Evolutionary conservation across 495 filamentous ascomycete species (phyloP).

Genomic region (Oleoguttula mirabilis): DNA sequence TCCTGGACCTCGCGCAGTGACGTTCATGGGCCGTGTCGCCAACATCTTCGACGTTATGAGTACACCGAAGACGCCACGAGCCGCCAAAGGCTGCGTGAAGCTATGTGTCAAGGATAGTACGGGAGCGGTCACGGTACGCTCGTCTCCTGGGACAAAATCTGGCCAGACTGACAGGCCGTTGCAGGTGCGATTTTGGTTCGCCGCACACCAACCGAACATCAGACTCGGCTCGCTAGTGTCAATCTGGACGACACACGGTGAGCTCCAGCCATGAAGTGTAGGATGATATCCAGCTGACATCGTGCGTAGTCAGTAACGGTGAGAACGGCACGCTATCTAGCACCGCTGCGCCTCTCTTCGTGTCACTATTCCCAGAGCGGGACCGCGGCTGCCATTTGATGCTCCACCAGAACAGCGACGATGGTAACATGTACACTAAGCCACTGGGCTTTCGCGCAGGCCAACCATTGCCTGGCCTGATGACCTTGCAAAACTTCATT

Average conservation of each 20-base stretch:
- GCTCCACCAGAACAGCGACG: slow-evolving; percentile 38
- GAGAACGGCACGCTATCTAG: slow-evolving; percentile 26
- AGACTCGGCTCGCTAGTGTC: slow-evolving; percentile 29
- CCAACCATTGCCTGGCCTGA: slow-evolving; percentile 35
- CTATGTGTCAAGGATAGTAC: slow-evolving; percentile 47
- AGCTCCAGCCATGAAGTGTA: too few species aligned
- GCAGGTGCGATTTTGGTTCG: slow-evolving; percentile 31
- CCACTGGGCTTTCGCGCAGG: slow-evolving; percentile 34
- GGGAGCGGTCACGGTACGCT: slow-evolving; percentile 41
- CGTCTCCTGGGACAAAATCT: not conserved
- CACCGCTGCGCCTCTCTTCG: slow-evolving; percentile 28
- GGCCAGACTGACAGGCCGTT: not conserved
- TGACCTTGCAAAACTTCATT: slow-evolving; percentile 44
- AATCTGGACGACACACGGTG: slow-evolving; percentile 26
- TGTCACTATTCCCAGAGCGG: slow-evolving; percentile 41
- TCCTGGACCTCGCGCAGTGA: slow-evolving; percentile 40
- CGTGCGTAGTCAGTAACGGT: slow-evolving; percentile 25
- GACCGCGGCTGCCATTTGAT: slow-evolving; percentile 40
- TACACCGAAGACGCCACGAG: slow-evolving; percentile 29
- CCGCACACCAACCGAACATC: slow-evolving; percentile 22
- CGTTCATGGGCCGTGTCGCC: slow-evolving; percentile 47
- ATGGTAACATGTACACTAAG: slow-evolving; percentile 32
- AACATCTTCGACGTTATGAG: slow-evolving; percentile 38
- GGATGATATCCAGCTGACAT: not conserved
- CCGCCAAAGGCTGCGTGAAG: slow-evolving; percentile 41